These are phyloP conservation scores for Beta vulgaris DNA, from an alignment of 148 eudicot genomes.

Conservation along the genomic window DNA sequence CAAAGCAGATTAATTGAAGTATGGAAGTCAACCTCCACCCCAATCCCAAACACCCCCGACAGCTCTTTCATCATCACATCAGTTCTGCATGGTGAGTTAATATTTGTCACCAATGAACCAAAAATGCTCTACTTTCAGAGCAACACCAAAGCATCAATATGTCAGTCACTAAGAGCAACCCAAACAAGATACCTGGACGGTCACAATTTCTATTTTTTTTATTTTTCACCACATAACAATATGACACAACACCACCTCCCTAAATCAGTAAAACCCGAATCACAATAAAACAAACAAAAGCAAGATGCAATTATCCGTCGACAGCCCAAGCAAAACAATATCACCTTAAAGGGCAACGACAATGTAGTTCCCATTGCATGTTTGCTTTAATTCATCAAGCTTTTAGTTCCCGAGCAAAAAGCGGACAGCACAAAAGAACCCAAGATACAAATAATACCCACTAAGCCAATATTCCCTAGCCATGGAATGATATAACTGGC, in stretches of 20 bases:
- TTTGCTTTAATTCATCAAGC: constrained; percentile 2
- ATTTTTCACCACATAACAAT: neutral
- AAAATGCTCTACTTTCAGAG: neutral
- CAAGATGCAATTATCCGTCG: neutral
- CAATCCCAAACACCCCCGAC: no score
- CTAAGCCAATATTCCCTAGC: constrained; percentile 36
- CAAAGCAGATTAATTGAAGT: neutral
- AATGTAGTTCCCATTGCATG: neutral
- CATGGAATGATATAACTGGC: constrained; percentile 27
- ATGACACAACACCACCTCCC: constrained; percentile 17
- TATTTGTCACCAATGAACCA: neutral
- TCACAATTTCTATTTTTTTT: neutral
- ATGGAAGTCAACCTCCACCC: no score
- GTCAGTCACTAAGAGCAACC: neutral
- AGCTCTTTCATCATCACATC: neutral
- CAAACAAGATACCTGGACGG: neutral
- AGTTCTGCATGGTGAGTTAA: neutral
- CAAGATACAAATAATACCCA: constrained; percentile 2
- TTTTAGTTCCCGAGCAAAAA: neutral
- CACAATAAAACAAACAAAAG: no score
- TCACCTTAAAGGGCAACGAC: neutral
- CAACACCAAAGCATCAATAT: neutral
- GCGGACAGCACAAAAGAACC: constrained; percentile 7
- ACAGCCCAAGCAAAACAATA: neutral
- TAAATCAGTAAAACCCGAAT: neutral